Evolutionary conservation across 2,329 filamentous ascomycete species (phyloP).

Genomic region (Fusarium verticillioides): DNA sequence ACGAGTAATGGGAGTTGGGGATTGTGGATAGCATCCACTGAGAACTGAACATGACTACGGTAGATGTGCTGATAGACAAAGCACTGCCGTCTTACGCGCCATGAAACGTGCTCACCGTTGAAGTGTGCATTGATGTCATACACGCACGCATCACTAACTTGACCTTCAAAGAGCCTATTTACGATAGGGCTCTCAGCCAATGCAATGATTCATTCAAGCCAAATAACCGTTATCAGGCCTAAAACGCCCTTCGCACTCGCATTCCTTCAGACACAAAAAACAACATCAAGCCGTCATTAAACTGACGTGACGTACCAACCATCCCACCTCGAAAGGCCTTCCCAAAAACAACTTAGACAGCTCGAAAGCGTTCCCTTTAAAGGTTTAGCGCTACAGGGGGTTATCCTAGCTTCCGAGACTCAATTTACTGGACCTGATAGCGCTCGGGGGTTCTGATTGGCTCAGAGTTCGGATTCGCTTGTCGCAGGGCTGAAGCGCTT

Average conservation of each 20-base stretch:
- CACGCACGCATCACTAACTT: too few species aligned
- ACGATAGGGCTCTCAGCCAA: rapidly evolving
- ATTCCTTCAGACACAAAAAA: background rate
- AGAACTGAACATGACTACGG: background rate
- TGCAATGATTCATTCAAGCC: background rate
- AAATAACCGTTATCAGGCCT: background rate
- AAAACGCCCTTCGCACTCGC: constrained; percentile 3
- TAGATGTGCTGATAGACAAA: background rate
- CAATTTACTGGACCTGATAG: constrained; percentile 2
- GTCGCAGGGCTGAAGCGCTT: constrained; percentile 29
- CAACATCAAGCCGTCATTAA: constrained; percentile 27
- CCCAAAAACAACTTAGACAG: constrained; percentile 17
- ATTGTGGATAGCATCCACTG: background rate
- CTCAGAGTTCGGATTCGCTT: constrained; percentile 18
- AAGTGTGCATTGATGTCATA: background rate
- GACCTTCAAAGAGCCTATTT: background rate
- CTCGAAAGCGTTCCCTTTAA: constrained; percentile 2
- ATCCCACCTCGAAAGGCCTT: constrained; percentile 24
- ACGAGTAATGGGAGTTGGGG: background rate
- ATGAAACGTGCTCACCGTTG: background rate
- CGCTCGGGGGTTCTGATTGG: background rate
- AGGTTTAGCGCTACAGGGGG: background rate
- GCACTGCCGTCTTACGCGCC: background rate
- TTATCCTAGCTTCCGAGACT: constrained; percentile 7
- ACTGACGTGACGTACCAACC: constrained; percentile 22